phyloP scores from a whole-genome alignment of 805 yeast genomes.

The Candida pini region DNA sequence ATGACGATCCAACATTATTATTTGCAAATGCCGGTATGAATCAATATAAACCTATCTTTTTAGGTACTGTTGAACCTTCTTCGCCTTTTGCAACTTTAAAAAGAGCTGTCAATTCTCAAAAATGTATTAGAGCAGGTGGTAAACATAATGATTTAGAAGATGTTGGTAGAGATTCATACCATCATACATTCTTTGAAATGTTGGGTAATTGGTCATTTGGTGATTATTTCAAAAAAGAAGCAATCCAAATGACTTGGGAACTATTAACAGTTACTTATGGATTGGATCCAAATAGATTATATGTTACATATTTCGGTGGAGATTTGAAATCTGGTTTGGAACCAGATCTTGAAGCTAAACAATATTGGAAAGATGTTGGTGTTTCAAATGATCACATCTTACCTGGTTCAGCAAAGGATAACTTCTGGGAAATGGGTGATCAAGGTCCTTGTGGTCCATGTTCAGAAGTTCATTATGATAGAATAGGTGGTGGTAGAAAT shows the following conservation, averaged over 20 bases:
- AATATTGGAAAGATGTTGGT: conserved; percentile 82
- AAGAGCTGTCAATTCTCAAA: conserved; percentile 93
- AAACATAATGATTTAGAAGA: conserved; percentile 97
- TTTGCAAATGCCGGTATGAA: conserved; percentile 99
- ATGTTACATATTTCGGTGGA: conserved; percentile 96
- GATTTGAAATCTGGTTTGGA: conserved; percentile 75
- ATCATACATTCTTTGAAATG: conserved; percentile 99
- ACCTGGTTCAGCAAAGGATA: conserved; percentile 86
- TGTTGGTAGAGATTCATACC: conserved; percentile 96
- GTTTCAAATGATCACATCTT: conserved; percentile 87
- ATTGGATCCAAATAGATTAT: conserved; percentile 70
- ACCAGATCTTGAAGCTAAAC: conserved; percentile 91
- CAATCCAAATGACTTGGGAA: conserved; percentile 86
- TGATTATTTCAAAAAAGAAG: conserved; percentile 95
- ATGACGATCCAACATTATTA: conserved; percentile 93
- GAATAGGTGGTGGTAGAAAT: conserved; percentile 98
- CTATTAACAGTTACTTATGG: conserved; percentile 82
- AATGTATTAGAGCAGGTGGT: conserved; percentile 99
- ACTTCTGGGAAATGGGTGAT: conserved; percentile 99
- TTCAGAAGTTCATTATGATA: conserved; percentile 94
- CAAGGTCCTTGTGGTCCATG: conserved; percentile 99
- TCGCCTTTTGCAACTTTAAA: conserved; percentile 78
- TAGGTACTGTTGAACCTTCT: conserved; percentile 95
- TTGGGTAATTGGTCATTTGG: conserved; percentile 99
- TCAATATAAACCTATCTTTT: conserved; percentile 95